Evolutionary conservation across 2,329 filamentous ascomycete species (phyloP).

Genomic region (Claviceps sp.): DNA sequence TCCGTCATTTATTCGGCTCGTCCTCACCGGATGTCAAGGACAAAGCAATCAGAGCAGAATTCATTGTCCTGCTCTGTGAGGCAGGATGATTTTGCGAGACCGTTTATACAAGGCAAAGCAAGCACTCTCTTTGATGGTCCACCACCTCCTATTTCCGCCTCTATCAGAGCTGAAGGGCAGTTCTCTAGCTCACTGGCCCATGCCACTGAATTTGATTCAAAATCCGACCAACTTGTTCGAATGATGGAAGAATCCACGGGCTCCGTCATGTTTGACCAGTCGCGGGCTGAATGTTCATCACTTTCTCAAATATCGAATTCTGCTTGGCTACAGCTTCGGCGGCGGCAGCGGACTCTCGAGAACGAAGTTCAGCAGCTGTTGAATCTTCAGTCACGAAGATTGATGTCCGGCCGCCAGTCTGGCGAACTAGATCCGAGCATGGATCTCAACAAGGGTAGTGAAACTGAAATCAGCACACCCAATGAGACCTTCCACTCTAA

Average conservation of each 20-base stretch:
- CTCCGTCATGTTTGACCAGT: slow-evolving; percentile 27
- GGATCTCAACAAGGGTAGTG: slow-evolving; percentile 22
- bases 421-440: slow-evolving; percentile 7
- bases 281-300: slow-evolving; percentile 6
- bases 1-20: background rate
- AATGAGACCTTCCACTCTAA: slow-evolving; percentile 27
- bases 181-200: slow-evolving; percentile 1
- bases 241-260: slow-evolving; percentile 8
- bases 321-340: slow-evolving; percentile 32
- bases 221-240: slow-evolving; percentile 2
- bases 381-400: slow-evolving; percentile 33
- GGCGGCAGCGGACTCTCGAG: slow-evolving; percentile 32
- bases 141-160: slow-evolving; percentile 36
- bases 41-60: slow-evolving; percentile 5
- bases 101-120: slow-evolving; percentile 19
- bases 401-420: slow-evolving; percentile 24
- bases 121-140: slow-evolving; percentile 32
- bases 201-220: slow-evolving; percentile 8
- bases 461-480: slow-evolving; percentile 28
- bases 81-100: slow-evolving; percentile 15
- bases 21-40: slow-evolving; percentile 1
- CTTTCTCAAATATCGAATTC: slow-evolving; percentile 20
- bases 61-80: slow-evolving; percentile 11
- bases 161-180: slow-evolving; percentile 20
- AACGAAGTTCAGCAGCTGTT: slow-evolving; percentile 34